Evolutionary conservation across 225 moss, liverwort and hornwort genomes (phyloP).

Genomic region (Polytrichum formosum): DNA sequence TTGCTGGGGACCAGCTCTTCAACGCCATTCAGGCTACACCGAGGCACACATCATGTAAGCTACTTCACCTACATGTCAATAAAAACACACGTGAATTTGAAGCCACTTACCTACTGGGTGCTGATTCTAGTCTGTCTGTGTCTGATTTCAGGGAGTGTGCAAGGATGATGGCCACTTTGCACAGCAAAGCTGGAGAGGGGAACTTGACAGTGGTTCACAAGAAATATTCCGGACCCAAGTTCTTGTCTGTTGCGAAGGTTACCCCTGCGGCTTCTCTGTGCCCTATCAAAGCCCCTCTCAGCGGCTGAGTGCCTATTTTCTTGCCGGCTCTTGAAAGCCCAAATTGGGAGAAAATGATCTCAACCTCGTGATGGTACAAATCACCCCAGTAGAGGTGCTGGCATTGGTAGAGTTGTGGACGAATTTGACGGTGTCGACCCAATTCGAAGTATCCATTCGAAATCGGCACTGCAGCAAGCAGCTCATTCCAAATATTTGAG

Average conservation of each 20-base stretch:
- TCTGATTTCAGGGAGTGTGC: slow-evolving; percentile 57
- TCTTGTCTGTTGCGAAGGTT: slow-evolving; percentile 61
- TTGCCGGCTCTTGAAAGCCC: too few relatives aligned
- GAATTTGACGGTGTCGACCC: too few relatives aligned
- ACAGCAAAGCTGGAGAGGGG: slow-evolving; percentile 55
- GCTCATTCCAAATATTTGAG: background rate
- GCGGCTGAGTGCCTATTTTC: background rate
- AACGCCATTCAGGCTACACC: slow-evolving; percentile 71
- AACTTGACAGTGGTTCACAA: slow-evolving; percentile 89
- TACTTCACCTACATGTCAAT: background rate
- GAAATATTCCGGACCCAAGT: slow-evolving; percentile 75
- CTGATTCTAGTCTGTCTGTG: background rate
- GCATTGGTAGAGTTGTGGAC: background rate
- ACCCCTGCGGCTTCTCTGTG: slow-evolving; percentile 33
- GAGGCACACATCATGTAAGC: slow-evolving; percentile 60
- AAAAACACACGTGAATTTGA: too few relatives aligned
- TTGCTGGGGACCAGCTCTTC: slow-evolving; percentile 71
- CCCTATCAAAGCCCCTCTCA: slow-evolving; percentile 2
- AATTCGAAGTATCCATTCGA: too few relatives aligned
- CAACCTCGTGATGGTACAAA: background rate
- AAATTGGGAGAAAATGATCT: background rate
- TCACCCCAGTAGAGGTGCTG: too few relatives aligned
- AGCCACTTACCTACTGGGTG: background rate
- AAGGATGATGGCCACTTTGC: slow-evolving; percentile 54
- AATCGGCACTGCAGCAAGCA: too few relatives aligned